Conservation (phyloP, 75 land plant species). For the Pseudotsuga menziesii region DNA sequence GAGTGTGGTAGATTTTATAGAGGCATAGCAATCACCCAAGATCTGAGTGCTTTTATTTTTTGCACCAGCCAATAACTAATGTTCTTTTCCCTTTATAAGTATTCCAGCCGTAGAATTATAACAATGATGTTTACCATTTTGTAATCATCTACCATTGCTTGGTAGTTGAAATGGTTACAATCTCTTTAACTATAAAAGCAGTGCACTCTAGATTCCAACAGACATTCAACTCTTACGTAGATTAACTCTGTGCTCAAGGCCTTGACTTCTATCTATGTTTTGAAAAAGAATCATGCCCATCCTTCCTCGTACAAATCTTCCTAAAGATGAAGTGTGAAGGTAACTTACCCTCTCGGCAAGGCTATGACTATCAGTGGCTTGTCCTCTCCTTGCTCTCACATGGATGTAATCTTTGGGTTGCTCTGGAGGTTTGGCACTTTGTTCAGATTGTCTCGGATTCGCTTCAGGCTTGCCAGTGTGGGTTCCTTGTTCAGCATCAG, state of each 20-base stretch:
- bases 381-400: constrained; percentile 20
- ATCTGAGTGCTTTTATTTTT: neutral
- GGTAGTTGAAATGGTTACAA: too few relatives aligned
- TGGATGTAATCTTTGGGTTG: constrained; percentile 16
- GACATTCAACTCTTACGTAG: neutral
- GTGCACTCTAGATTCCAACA: neutral
- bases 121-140: too few relatives aligned
- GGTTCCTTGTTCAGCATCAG: constrained; percentile 3
- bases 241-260: neutral
- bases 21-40: neutral
- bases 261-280: neutral
- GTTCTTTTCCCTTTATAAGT: too few relatives aligned
- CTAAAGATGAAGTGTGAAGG: too few relatives aligned
- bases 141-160: too few relatives aligned
- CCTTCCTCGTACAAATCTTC: too few relatives aligned
- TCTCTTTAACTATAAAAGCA: neutral
- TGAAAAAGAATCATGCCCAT: neutral
- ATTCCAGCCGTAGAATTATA: too few relatives aligned
- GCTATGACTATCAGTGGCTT: constrained; percentile 31
- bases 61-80: neutral
- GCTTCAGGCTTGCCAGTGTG: neutral
- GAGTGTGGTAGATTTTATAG: neutral
- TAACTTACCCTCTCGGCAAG: constrained; percentile 30
- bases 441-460: neutral
- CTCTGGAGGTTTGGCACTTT: constrained; percentile 21